Evolutionary conservation across 441 rosid genomes (phyloP).

Genomic region (Cnidoscolus chayamansa): DNA sequence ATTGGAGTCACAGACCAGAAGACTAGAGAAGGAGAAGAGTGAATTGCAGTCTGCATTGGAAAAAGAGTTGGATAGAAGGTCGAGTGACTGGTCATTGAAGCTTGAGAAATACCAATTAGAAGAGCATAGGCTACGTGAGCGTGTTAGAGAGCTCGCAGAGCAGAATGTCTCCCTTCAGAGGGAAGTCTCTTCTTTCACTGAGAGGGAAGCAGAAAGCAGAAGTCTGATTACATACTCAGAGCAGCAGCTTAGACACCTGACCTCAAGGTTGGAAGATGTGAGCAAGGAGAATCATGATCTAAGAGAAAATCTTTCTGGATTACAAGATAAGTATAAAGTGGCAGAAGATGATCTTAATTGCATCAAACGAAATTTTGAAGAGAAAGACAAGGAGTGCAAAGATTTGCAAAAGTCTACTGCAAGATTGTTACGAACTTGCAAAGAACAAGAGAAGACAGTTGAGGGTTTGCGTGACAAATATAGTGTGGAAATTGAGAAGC

Average conservation of each 20-base stretch:
- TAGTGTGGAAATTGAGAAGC: constrained; percentile 42
- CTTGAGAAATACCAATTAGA: constrained; percentile 74
- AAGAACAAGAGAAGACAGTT: constrained; percentile 80
- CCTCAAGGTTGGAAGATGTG: constrained; percentile 49
- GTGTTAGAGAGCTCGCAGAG: constrained; percentile 94
- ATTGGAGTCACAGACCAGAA: constrained; percentile 46
- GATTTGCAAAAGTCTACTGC: constrained; percentile 73
- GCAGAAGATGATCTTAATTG: constrained; percentile 54
- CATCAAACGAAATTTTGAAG: constrained; percentile 62
- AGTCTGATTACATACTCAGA: constrained; percentile 50
- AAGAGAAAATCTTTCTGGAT: constrained; percentile 44
- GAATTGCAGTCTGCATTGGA: constrained; percentile 84
- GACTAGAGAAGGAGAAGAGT: constrained; percentile 71
- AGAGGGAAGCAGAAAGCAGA: constrained; percentile 66
- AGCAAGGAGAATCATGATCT: constrained; percentile 53
- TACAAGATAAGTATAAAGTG: constrained; percentile 51
- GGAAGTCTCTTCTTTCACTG: constrained; percentile 64
- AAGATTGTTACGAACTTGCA: constrained; percentile 70
- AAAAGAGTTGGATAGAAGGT: constrained; percentile 96
- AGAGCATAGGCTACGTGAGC: constrained; percentile 89
- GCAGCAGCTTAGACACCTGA: constrained; percentile 57
- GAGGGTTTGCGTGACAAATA: constrained; percentile 68
- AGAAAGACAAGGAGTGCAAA: constrained; percentile 87
- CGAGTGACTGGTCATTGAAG: constrained; percentile 81
- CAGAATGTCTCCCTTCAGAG: constrained; percentile 91